Evolutionary conservation across 164 flowering plant genomes (phyloP), one percentile per base, ranked within the genome.

Genomic region (Piper longum): DNA sequence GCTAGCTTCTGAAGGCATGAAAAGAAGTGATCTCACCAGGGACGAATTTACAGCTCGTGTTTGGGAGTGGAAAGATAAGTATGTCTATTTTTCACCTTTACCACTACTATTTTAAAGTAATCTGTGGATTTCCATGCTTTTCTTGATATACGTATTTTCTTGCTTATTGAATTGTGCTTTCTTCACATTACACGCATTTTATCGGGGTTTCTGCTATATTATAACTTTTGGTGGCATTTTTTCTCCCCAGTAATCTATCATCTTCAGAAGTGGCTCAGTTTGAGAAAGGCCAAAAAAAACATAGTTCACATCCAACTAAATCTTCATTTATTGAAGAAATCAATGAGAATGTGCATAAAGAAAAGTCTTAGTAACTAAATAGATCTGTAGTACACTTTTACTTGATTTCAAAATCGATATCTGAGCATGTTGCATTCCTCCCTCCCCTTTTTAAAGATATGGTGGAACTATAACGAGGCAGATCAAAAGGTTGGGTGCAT

Each of bases 21-120:
- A 83, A 78, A 85, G 95, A 71, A 71, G 60, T 65, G 95, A 87
- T 7, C 61, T 91, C 76, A 72, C 85, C 65, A 83, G 96, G 76
- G 96, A 91, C 17, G 96, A 89, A 75, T 91, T 91, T 69, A 77
- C 80, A 62, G 77, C 74, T 42, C 73, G 89, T 76, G 98, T 91
- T 63, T 91, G 95, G 98, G 84, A 89, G 75, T 91, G 98, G 98
- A 91, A 91, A 77, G 91, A 85, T 73, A 89, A 89, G 98, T 91
- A 84, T 69, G 68, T 51, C 12, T 57, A n/a, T 67, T 44, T 64
- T 8, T 61, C 4, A 44, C n/a, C 4, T 48, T 48, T 48, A 2
- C 52, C 52, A 48, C 36, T 26, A 48, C 11, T 8, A 3, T 48
- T 48, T 12, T 9, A 14, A 48, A 48, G 52, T 48, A 48, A 48